These are phyloP conservation scores for Hydnomerulius pinastri DNA, from an alignment of 768 basidiomycete species.

Conservation along the genomic window DNA sequence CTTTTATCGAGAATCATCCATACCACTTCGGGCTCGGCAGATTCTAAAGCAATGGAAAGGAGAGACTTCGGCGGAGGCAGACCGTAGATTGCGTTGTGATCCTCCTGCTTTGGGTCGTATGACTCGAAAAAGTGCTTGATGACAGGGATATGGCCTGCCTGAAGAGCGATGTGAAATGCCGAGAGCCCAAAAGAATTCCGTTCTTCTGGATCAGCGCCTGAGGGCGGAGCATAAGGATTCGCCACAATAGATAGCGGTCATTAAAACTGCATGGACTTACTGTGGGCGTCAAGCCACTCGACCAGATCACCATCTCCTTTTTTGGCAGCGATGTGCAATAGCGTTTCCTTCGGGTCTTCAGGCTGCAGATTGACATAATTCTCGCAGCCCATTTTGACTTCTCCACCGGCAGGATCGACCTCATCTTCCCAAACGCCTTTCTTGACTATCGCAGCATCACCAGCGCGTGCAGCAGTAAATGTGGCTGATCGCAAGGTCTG, in stretches of 20 bases:
- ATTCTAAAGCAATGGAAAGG: slow-evolving; percentile 59
- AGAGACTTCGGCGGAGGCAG: slow-evolving; percentile 41
- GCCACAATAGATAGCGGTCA: slow-evolving; percentile 20
- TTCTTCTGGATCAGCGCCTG: slow-evolving; percentile 77
- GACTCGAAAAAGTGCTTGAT: slow-evolving; percentile 62
- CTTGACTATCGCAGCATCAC: slow-evolving; percentile 55
- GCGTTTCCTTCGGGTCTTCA: slow-evolving; percentile 62
- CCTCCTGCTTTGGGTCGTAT: slow-evolving; percentile 56
- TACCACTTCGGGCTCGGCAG: slow-evolving; percentile 62
- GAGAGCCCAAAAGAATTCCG: slow-evolving; percentile 58
- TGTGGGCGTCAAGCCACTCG: slow-evolving; percentile 71
- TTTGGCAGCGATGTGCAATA: slow-evolving; percentile 65
- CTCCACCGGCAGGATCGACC: slow-evolving; percentile 73
- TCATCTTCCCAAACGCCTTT: slow-evolving; percentile 67
- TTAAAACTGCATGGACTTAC: slow-evolving; percentile 44
- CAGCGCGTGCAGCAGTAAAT: slow-evolving; percentile 65
- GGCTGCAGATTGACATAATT: slow-evolving; percentile 48
- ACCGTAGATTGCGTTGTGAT: slow-evolving; percentile 51
- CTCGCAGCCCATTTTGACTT: slow-evolving; percentile 58
- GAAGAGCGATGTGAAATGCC: slow-evolving; percentile 66
- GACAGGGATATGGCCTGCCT: slow-evolving; percentile 51
- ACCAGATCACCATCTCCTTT: slow-evolving; percentile 59
- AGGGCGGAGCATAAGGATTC: slow-evolving; percentile 17
- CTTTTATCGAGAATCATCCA: slow-evolving; percentile 62
- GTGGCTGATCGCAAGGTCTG: slow-evolving; percentile 61